Conservation (phyloP, 2,329 filamentous ascomycete genomes). For the Ciborinia camelliae region DNA sequence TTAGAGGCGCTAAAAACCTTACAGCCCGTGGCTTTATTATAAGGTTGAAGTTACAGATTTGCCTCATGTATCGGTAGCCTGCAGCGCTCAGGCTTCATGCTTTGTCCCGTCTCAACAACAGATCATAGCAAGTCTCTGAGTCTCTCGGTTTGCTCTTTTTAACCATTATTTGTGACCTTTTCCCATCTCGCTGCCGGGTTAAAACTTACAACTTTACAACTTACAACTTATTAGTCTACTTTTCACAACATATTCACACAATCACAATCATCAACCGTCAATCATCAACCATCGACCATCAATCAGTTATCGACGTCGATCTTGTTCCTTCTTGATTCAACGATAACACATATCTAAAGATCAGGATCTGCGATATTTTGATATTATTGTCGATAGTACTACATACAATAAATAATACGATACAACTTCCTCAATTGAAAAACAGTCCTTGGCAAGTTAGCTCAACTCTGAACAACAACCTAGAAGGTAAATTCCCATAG, state of each 20-base stretch:
- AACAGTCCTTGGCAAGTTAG: no score
- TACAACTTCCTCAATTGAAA: no score
- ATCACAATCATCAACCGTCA: neutral
- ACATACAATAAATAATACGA: no score
- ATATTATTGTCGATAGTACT: no score
- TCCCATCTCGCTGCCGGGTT: neutral
- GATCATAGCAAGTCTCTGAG: conserved; percentile 15
- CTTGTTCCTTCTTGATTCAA: no score
- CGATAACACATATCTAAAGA: no score
- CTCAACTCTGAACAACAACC: no score
- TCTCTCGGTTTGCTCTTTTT: conserved; percentile 6
- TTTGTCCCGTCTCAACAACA: conserved; percentile 14
- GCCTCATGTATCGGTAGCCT: conserved; percentile 1
- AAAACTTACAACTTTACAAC: no score
- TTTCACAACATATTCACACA: neutral
- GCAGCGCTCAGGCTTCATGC: conserved; percentile 10
- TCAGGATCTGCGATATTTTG: no score
- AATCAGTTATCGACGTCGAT: no score
- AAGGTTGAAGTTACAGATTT: conserved; percentile 11
- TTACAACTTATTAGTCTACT: no score
- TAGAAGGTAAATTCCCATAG: neutral
- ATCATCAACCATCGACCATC: no score
- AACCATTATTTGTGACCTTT: conserved; percentile 2
- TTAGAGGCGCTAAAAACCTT: neutral
- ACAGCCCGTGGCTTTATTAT: neutral